Evolutionary conservation across 345 rosid genomes (phyloP), one percentile per base, ranked within the genome.

Genomic region (Eucalyptus decipiens): DNA sequence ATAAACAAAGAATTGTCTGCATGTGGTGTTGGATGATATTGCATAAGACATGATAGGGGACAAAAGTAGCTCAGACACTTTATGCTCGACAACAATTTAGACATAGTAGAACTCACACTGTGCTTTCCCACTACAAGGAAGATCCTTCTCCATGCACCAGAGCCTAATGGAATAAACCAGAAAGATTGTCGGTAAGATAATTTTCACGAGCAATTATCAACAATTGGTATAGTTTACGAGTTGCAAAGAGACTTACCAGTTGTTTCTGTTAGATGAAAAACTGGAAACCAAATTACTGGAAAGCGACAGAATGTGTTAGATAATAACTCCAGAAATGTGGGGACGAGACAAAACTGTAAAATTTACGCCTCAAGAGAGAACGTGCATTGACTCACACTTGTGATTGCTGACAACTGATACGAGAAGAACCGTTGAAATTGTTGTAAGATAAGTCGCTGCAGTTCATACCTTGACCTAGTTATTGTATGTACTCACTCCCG

Each of bases 401-500:
- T 8, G 88, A 50, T 85, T 90, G 91, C 43, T 43, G 89, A 93
- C 99, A 97, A 89, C 94, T 89, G 43, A 21, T 0, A 34, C 54
- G 6, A 90, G 93, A 85, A 76, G 96, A 86, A 47, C 91, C 91
- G 4, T 95, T 94, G 91, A 98, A 98, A 88, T 93, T 94, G 95
- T 97, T 98, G 92, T 95, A 94, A 76, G 99, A 97, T 87, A 96
- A 90, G 92, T 97, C 99, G 14, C 99, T 97, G 95, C 87, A 40
- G 5, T 43, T 16, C 11, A 62, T 51, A 85, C 2, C 49, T 23
- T 24, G 48, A 81, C 54, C 43, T 10, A 47, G 72, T 56, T 80
- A 76, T 69, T 42, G 26, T 12, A 12, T 23, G 40, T 37, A 18
- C 2, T 34, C 81, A 72, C 43, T 23, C 4, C 0, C 1, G 1